Percentiles rank a stretch among this genome's conserved stretches.
Evolutionary conservation across 73 alveolate genomes (phyloP).

Genomic region (Tetrahymena malaccensis): DNA sequence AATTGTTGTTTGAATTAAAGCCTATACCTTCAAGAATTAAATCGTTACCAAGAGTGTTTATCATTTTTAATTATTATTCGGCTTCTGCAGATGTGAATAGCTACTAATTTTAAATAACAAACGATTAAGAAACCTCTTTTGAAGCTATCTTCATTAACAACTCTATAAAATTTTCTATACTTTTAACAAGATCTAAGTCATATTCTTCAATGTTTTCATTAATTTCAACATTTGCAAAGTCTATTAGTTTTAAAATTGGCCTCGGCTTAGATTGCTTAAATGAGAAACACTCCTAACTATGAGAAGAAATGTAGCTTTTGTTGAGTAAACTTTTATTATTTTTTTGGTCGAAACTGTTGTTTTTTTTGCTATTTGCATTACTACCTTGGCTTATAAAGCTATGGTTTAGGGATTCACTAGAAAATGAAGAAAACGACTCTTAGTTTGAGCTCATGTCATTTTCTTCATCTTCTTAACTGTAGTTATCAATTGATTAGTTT

Average conservation of each 20-base stretch:
- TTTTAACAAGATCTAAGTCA: not conserved
- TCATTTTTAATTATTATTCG: not conserved
- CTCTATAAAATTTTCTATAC: not conserved
- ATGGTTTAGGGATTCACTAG: not conserved
- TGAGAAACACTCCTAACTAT: not conserved
- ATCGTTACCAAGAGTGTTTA: not conserved
- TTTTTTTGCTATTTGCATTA: not conserved
- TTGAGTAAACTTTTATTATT: not conserved
- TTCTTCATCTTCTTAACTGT: not conserved
- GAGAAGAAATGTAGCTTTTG: not conserved
- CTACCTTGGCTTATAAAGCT: not conserved
- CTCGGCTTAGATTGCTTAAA: not conserved
- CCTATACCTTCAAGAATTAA: not conserved
- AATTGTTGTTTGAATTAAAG: not conserved
- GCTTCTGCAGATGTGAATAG: not conserved
- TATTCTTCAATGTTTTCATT: not conserved
- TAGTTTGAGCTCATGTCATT: not conserved
- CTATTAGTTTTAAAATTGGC: not conserved
- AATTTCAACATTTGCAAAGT: not conserved
- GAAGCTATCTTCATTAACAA: not conserved
- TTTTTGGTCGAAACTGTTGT: not conserved
- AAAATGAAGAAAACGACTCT: not conserved
- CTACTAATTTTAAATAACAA: not conserved
- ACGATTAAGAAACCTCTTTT: not conserved
- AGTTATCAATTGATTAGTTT: not conserved